Evolutionary conservation across 2,329 filamentous ascomycete genomes (phyloP), one percentile per base, ranked within the genome.

Genomic region (Aspergillus sp.): DNA sequence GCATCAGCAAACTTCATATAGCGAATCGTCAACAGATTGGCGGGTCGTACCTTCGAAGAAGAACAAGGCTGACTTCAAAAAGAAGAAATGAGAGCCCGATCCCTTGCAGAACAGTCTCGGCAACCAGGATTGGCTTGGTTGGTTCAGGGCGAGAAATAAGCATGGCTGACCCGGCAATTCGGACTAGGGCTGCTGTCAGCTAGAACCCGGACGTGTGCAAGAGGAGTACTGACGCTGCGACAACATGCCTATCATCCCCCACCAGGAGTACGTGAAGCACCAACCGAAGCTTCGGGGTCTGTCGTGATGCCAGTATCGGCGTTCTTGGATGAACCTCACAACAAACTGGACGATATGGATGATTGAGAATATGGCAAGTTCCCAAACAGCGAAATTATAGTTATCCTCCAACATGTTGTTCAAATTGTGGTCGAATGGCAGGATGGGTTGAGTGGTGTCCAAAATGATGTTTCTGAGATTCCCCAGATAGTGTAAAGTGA

Each of bases 31-130:
- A 47, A 28, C 19, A 9, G 25, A 4, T 28, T 8, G 23, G 41
- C 15, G 11, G 17, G 13, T 34, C 61, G 17, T 66, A 73, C 71
- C 69, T 69, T 63, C 67, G 59, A 46, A 74, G 25, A 54, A 73
- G 64, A 9, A 72, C 56, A 25, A 72, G 57, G 56, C 71, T 73
- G 38, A 73, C 65, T 60, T 74, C 71, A 41, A 74, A 72, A 19
- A 73, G 59, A 19, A 74, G 66, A 41, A 70, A 69, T 11, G 71
- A 73, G n/a, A 73, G 67, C 1, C 71, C 71, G 30, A 71, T 66
- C 19, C 64, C 67, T 64, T 69, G 68, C 57, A 73, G 45, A 22
- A 64, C 60, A 23, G 58, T 60, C 53, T 71, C 67, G 7, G 69
- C 64, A 30, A 66, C 67, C n/a, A 69, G 52, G 41, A 71, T 63